phyloP scores from a whole-genome alignment of 2,329 filamentous ascomycete species.

The Pseudogymnoascus verrucosus region DNA sequence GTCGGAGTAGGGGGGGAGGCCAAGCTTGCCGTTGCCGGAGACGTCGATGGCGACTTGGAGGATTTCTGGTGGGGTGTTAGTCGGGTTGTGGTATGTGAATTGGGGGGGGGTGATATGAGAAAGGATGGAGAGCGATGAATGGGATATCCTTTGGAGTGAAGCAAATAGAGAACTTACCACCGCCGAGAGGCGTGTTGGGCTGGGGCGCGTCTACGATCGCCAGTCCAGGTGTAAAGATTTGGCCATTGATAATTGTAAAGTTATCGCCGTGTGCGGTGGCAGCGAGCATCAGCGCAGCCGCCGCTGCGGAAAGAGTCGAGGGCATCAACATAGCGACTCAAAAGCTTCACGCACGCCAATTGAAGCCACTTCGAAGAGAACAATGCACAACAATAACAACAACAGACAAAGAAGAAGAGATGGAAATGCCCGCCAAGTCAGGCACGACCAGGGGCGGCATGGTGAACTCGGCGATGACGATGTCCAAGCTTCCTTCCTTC shows the following conservation, averaged over 20 bases:
- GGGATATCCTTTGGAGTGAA: background rate
- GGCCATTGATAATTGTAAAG: slow-evolving; percentile 54
- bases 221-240: slow-evolving; percentile 62
- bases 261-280: background rate
- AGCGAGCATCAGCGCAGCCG: background rate
- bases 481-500: background rate
- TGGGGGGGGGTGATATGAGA: background rate
- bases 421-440: background rate
- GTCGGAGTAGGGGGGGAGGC: slow-evolving; percentile 47
- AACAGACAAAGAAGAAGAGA: background rate
- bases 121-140: background rate
- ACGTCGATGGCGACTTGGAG: slow-evolving; percentile 62
- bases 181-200: slow-evolving; percentile 54
- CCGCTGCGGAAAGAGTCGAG: background rate
- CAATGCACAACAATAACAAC: background rate
- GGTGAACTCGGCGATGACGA: background rate
- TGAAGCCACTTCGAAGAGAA: background rate
- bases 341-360: background rate
- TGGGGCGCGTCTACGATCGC: slow-evolving; percentile 59
- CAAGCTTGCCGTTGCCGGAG: slow-evolving; percentile 55
- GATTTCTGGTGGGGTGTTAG: slow-evolving; percentile 27
- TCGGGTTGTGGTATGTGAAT: slow-evolving; percentile 11
- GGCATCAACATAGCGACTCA: background rate
- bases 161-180: slow-evolving; percentile 38
- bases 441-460: background rate